Evolutionary conservation across 192 early-diverging fungal species (phyloP).

Genomic region (Piromyces finnis): DNA sequence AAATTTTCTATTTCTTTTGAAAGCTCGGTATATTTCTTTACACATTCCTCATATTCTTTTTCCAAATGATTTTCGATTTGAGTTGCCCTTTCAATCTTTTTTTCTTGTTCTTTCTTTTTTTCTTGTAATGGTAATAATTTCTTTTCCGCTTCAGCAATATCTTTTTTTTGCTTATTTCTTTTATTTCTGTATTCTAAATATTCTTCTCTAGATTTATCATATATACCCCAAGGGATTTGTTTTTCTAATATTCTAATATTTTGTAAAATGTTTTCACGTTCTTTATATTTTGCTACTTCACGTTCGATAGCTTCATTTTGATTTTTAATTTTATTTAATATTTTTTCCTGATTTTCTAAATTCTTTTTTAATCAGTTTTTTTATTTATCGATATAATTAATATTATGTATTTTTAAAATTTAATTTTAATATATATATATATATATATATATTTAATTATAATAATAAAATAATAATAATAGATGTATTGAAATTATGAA

Average conservation of each 20-base stretch:
- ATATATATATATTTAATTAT: no score
- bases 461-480: no score
- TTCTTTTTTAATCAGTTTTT: not conserved
- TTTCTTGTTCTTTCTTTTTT: conserved; percentile 8
- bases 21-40: not conserved
- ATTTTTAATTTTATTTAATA: conserved; percentile 19
- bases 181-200: conserved; percentile 14
- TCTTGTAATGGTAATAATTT: conserved; percentile 2
- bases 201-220: conserved; percentile 29
- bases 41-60: not conserved
- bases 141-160: not conserved
- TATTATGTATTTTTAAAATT: no score
- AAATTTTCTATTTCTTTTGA: not conserved
- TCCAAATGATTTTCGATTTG: not conserved
- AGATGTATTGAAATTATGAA: not conserved
- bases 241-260: conserved; percentile 34
- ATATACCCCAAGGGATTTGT: conserved; percentile 40
- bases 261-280: conserved; percentile 44
- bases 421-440: no score
- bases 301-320: conserved; percentile 52
- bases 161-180: not conserved
- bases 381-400: no score
- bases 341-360: not conserved
- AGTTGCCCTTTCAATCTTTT: not conserved
- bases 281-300: conserved; percentile 55